Conservation (phyloP, 768 basidiomycete genomes). For the Galerina marginata region DNA sequence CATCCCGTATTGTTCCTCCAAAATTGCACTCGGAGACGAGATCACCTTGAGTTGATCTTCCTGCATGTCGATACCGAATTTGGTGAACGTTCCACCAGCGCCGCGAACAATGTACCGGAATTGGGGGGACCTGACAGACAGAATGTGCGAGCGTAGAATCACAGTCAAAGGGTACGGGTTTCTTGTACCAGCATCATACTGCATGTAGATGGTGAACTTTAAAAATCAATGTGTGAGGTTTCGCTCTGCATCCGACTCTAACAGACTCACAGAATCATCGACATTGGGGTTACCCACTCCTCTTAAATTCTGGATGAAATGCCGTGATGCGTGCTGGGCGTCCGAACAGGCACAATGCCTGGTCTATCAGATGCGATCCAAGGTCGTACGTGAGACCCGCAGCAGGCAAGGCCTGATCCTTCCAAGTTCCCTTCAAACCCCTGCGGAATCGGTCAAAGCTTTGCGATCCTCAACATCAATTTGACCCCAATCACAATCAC, state of each 20-base stretch:
- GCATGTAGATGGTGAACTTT: conserved; percentile 59
- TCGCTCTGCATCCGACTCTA: not conserved
- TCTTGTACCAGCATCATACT: conserved; percentile 47
- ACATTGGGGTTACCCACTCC: conserved; percentile 67
- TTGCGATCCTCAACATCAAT: not conserved
- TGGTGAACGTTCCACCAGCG: conserved; percentile 71
- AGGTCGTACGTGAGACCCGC: conserved; percentile 78
- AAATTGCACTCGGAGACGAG: conserved; percentile 48
- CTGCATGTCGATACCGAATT: conserved; percentile 80
- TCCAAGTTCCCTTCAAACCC: conserved; percentile 76
- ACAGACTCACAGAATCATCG: conserved; percentile 59
- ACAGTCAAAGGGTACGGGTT: conserved; percentile 64
- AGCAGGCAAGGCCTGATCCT: conserved; percentile 67
- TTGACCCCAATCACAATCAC: not conserved
- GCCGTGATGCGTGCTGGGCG: conserved; percentile 71
- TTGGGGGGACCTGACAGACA: conserved; percentile 71
- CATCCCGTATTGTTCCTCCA: conserved; percentile 54
- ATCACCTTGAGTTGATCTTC: conserved; percentile 76
- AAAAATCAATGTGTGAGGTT: not conserved
- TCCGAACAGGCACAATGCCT: conserved; percentile 77
- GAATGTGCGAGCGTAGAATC: conserved; percentile 69
- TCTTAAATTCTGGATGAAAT: conserved; percentile 72
- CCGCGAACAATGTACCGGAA: conserved; percentile 77
- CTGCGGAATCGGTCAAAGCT: conserved; percentile 81
- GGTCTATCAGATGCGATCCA: conserved; percentile 82